Percentiles rank a stretch among this genome's conserved stretches.
Conservation (phyloP, 371 early-diverging fungal species). For the Enterocytospora artemiae region DNA sequence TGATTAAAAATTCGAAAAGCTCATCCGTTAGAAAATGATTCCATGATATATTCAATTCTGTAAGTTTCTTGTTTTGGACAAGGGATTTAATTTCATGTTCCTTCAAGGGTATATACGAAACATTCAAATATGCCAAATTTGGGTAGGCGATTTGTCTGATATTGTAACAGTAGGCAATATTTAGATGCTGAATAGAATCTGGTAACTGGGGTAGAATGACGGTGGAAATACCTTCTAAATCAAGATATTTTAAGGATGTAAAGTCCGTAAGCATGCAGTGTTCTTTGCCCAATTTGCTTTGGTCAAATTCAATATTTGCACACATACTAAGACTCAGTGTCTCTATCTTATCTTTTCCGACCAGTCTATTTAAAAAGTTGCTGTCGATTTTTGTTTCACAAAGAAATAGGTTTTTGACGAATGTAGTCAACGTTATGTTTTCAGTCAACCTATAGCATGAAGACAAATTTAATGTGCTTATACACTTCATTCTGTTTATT, state of each 20-base stretch:
- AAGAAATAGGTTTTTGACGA: slow-evolving; percentile 9
- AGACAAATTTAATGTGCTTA: slow-evolving; percentile 26
- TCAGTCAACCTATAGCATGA: slow-evolving; percentile 33
- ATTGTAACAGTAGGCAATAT: slow-evolving; percentile 9
- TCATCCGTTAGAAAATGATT: slow-evolving; percentile 15
- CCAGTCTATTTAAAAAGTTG: slow-evolving; percentile 15
- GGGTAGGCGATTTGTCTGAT: not conserved
- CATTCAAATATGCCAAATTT: slow-evolving; percentile 19
- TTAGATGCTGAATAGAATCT: slow-evolving; percentile 8
- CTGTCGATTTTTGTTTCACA: slow-evolving; percentile 23
- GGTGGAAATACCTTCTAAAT: slow-evolving; percentile 23
- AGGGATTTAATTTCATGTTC: slow-evolving; percentile 1
- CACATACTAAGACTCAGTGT: no score
- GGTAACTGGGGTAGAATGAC: not conserved
- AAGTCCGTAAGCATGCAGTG: slow-evolving; percentile 4
- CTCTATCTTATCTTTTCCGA: not conserved
- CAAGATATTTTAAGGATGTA: slow-evolving; percentile 15
- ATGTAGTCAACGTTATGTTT: slow-evolving; percentile 5
- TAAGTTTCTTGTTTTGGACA: slow-evolving; percentile 1
- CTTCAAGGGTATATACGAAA: slow-evolving; percentile 14
- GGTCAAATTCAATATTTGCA: no score
- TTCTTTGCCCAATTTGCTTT: not conserved
- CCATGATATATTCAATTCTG: slow-evolving; percentile 26
- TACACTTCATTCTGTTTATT: slow-evolving; percentile 18
- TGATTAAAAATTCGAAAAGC: slow-evolving; percentile 5